Evolutionary conservation across 2,329 filamentous ascomycete species (phyloP).

Genomic region (Cladobotryum mycophilum): DNA sequence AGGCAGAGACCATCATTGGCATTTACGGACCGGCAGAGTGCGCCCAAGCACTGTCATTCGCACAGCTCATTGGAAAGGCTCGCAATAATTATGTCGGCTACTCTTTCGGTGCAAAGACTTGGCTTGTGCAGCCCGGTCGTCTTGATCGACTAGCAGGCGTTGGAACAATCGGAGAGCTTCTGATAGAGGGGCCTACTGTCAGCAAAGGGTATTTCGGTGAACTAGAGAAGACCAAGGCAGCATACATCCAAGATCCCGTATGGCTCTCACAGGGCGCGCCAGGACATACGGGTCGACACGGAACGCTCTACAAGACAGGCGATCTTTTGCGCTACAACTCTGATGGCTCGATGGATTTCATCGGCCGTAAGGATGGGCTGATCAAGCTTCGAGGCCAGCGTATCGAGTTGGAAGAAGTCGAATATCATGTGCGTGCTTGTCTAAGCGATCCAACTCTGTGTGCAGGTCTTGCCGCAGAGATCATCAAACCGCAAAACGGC

Average conservation of each 20-base stretch:
- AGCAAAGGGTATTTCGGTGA: background rate
- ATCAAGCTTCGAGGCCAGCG: conserved; percentile 10
- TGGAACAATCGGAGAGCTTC: too few species aligned
- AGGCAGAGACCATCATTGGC: conserved; percentile 3
- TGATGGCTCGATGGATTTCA: conserved; percentile 4
- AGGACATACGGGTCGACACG: background rate
- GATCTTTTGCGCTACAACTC: conserved; percentile 6
- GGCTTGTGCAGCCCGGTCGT: conserved; percentile 6
- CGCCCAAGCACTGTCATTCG: conserved; percentile 6
- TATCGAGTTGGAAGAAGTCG: conserved; percentile 7
- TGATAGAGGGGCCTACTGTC: too few species aligned
- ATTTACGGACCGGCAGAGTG: conserved; percentile 8
- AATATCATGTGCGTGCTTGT: conserved; percentile 5
- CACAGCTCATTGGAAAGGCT: background rate
- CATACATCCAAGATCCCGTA: conserved; percentile 9
- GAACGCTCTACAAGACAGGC: conserved; percentile 6
- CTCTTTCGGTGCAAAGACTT: conserved; percentile 5
- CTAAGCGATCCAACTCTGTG: conserved; percentile 1
- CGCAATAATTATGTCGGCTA: conserved; percentile 5
- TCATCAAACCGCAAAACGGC: conserved; percentile 4
- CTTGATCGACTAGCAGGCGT: background rate
- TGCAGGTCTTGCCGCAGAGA: conserved; percentile 5
- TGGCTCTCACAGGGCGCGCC: conserved; percentile 7
- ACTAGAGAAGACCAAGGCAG: conserved; percentile 1
- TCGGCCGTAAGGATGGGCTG: conserved; percentile 6